Conservation (phyloP, 1,284 basidiomycete species). For the Caloboletus firmus region DNA sequence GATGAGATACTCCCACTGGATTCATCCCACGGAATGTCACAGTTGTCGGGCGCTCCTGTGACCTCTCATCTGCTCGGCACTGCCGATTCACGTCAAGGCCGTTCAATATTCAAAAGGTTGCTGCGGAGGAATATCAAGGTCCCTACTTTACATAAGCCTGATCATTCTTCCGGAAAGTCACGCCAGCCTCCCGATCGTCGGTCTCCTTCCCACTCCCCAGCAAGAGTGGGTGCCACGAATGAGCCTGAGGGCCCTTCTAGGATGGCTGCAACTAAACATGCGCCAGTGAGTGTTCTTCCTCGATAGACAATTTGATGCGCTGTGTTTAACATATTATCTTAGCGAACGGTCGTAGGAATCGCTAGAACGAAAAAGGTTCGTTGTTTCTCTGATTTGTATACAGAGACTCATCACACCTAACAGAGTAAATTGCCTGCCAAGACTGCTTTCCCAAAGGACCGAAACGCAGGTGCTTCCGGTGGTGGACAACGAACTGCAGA, state of each 20-base stretch:
- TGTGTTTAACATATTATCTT: neutral
- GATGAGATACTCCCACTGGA: neutral
- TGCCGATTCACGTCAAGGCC: too few relatives aligned
- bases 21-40: too few relatives aligned
- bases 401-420: neutral
- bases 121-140: too few relatives aligned
- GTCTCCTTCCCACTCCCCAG: neutral
- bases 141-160: too few relatives aligned
- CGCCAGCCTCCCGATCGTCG: neutral
- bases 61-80: neutral
- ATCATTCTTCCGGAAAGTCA: too few relatives aligned
- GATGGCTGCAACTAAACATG: neutral
- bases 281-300: neutral
- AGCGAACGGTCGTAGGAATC: neutral
- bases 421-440: neutral
- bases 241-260: neutral
- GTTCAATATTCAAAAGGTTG: too few relatives aligned
- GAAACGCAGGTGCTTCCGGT: neutral
- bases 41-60: accelerated
- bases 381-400: neutral
- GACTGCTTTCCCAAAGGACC: too few relatives aligned
- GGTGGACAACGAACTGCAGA: neutral
- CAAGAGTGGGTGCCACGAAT: too few relatives aligned
- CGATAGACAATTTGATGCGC: too few relatives aligned
- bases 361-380: neutral